Base-by-base conservation (phyloP, 2,329 filamentous ascomycete genomes). In the Colletotrichum lentis region DNA sequence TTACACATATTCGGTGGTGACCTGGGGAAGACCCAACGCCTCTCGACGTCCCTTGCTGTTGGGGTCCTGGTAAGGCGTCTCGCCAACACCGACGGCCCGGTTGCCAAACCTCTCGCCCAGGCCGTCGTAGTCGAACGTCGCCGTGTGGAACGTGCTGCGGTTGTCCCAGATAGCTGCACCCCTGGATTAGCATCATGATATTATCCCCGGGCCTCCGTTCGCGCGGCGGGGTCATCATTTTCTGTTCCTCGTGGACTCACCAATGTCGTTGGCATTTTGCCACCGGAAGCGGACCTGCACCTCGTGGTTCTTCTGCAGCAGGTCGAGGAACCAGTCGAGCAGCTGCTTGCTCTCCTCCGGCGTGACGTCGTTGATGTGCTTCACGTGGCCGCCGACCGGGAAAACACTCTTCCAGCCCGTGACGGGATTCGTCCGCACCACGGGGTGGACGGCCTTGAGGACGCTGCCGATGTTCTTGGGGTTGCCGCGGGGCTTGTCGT, bases 351-450 rank as follows among this genome's bases (percentile, higher is more conserved):
- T 82, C 73, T 84, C 83, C 1, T 81, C 76, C 2, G 74, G 71
- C 0, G 78, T 80, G 35, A 84, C 53, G 10, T 79, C 81, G 61
- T 84, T 83, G 70, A 85, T 80, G 20, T 79, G 74, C 27, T 74
- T 76, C 10, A 80, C 78, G 60, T 82, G 80, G 3, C 76, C 77
- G 2, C 82, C 82, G 10, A 84, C 74, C 0, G 80, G 77, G 60
- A 79, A 83, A 35, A 82, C 67, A 0, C 77, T 77, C 72, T 83
- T 89, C 87, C 87, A 89, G 0, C 87, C 87, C 0, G 87, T 88
- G 0, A 89, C 86, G 0, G 87, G 87, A 62, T 90, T 88, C 0
- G 87, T 89, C 12, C 87, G 80, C 5, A 89, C 79, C 1, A 88
- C 82, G 0, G 86, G 86, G 68, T 89, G 87, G 0, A 80, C 76